Percentiles rank a stretch among this genome's conserved stretches.
These are phyloP conservation scores for Exophiala sp. DNA, from an alignment of 2,329 filamentous ascomycete genomes.

Conservation along the genomic window DNA sequence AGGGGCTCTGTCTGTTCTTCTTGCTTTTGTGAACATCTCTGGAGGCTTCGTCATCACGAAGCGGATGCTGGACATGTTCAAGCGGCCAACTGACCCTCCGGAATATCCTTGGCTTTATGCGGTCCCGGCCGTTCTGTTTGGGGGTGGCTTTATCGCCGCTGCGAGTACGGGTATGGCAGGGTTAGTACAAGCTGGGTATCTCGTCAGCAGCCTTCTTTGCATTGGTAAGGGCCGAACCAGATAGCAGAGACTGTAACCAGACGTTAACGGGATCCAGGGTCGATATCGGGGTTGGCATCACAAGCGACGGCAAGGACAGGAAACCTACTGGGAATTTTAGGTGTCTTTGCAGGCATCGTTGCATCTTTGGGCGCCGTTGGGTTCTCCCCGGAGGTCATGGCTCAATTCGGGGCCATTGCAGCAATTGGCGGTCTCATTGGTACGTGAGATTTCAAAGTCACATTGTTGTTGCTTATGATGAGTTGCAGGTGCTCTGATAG, in stretches of 20 bases:
- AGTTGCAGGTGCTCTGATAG: slow-evolving; percentile 56
- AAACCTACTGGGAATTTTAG: slow-evolving; percentile 79
- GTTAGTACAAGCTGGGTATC: slow-evolving; percentile 78
- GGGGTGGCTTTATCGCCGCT: slow-evolving; percentile 73
- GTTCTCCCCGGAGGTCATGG: slow-evolving; percentile 69
- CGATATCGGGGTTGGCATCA: slow-evolving; percentile 72
- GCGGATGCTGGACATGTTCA: slow-evolving; percentile 90
- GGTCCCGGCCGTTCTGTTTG: slow-evolving; percentile 68
- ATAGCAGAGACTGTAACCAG: too few species aligned
- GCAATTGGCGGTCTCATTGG: slow-evolving; percentile 62
- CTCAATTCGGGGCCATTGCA: slow-evolving; percentile 73
- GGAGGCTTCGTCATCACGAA: slow-evolving; percentile 90
- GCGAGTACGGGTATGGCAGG: slow-evolving; percentile 76
- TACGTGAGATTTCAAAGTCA: not conserved
- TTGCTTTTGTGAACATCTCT: slow-evolving; percentile 83
- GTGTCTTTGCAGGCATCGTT: slow-evolving; percentile 74
- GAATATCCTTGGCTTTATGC: slow-evolving; percentile 87
- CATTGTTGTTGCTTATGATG: not conserved
- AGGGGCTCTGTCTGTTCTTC: slow-evolving; percentile 70
- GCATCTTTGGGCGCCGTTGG: slow-evolving; percentile 76
- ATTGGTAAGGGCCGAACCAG: slow-evolving; percentile 46
- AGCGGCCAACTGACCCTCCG: slow-evolving; percentile 73
- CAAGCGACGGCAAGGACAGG: slow-evolving; percentile 78
- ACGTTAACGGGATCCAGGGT: too few species aligned
- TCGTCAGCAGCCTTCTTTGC: slow-evolving; percentile 77